Conservation (phyloP, 768 basidiomycete species). For the Leucogyrophana mollusca region DNA sequence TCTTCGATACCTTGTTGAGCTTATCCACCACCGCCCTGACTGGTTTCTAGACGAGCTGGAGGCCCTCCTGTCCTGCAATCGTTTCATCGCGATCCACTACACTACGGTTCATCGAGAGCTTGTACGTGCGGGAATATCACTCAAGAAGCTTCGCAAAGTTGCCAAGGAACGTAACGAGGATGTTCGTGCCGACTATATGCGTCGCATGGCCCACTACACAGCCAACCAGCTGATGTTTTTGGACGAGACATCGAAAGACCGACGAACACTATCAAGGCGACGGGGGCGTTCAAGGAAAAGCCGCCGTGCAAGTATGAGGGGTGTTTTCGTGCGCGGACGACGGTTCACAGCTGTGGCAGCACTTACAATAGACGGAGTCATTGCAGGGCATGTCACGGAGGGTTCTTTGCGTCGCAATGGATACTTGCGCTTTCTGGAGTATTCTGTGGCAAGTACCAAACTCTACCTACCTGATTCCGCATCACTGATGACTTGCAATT, state of each 20-base stretch:
- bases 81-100: slow-evolving; percentile 33
- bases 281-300: slow-evolving; percentile 23
- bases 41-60: slow-evolving; percentile 35
- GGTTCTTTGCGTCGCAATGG: slow-evolving; percentile 24
- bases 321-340: slow-evolving; percentile 29
- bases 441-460: slow-evolving; percentile 21
- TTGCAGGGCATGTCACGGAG: slow-evolving; percentile 23
- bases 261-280: slow-evolving; percentile 15
- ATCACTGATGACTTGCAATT: slow-evolving; percentile 12
- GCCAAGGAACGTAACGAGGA: slow-evolving; percentile 30
- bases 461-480: slow-evolving; percentile 10
- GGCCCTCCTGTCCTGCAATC: slow-evolving; percentile 2
- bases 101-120: slow-evolving; percentile 31
- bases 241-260: slow-evolving; percentile 34
- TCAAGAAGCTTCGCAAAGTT: slow-evolving; percentile 32
- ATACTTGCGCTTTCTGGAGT: slow-evolving; percentile 25
- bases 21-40: slow-evolving; percentile 23
- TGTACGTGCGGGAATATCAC: slow-evolving; percentile 18
- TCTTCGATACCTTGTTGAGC: slow-evolving; percentile 20
- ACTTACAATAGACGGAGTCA: slow-evolving; percentile 31
- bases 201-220: slow-evolving; percentile 25
- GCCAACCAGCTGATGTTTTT: slow-evolving; percentile 34
- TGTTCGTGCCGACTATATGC: slow-evolving; percentile 21
- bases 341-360: slow-evolving; percentile 23
- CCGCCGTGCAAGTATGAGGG: slow-evolving; percentile 18